Evolutionary conservation across 2,329 filamentous ascomycete genomes (phyloP).

Genomic region (Fusarium sp.): DNA sequence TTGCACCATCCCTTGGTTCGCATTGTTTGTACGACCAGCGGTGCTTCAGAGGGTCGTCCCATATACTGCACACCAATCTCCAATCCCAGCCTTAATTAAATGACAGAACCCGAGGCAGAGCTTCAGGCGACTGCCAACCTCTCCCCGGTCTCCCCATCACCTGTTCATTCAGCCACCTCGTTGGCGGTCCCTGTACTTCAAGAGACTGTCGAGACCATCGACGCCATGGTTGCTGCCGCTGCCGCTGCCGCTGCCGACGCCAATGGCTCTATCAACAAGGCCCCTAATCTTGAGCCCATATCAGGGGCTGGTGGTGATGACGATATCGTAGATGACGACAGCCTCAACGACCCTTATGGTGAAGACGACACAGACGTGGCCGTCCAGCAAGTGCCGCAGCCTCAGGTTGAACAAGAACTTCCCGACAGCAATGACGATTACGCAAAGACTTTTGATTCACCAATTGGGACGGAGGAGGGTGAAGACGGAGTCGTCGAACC

Average conservation of each 20-base stretch:
- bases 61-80: conserved; percentile 26
- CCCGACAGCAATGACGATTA: conserved; percentile 58
- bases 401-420: conserved; percentile 43
- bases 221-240: conserved; percentile 54
- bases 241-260: conserved; percentile 24
- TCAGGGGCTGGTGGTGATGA: conserved; percentile 49
- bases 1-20: conserved; percentile 29
- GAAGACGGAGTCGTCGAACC: conserved; percentile 48
- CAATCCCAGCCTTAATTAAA: conserved; percentile 45
- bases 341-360: conserved; percentile 59
- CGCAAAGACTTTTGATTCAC: conserved; percentile 62
- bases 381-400: conserved; percentile 40
- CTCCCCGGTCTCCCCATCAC: conserved; percentile 61
- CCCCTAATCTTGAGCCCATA: conserved; percentile 46
- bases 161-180: conserved; percentile 57
- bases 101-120: conserved; percentile 56
- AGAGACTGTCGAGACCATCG: conserved; percentile 61
- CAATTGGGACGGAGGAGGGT: conserved; percentile 50
- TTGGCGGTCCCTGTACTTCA: conserved; percentile 61
- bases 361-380: conserved; percentile 48
- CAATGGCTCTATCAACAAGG: conserved; percentile 44
- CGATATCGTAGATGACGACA: conserved; percentile 57
- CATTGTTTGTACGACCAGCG: conserved; percentile 33
- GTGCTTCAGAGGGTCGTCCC: conserved; percentile 22
- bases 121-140: conserved; percentile 63